These are phyloP conservation scores for Saccharomyces hybrid DNA, from an alignment of 1,139 yeast species.

Conservation along the genomic window DNA sequence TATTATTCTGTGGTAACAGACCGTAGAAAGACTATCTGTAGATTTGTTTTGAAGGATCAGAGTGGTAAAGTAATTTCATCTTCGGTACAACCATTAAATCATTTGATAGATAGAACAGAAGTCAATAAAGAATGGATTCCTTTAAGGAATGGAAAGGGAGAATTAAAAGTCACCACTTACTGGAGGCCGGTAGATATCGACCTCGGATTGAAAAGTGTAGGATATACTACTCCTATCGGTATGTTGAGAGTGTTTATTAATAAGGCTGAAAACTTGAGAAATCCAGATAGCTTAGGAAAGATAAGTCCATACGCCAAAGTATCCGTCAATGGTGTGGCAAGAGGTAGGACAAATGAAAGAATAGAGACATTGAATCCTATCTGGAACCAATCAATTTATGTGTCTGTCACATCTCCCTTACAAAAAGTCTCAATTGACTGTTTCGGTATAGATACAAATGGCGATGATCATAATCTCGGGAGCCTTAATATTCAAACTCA, in stretches of 20 bases:
- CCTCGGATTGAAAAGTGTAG: slow-evolving; percentile 56
- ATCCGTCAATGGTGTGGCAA: slow-evolving; percentile 63
- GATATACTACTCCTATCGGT: slow-evolving; percentile 87
- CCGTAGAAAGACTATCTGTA: slow-evolving; percentile 57
- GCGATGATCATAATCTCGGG: slow-evolving; percentile 79
- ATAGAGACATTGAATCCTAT: slow-evolving; percentile 68
- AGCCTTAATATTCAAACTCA: slow-evolving; percentile 59
- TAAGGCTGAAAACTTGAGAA: slow-evolving; percentile 64
- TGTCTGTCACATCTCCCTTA: slow-evolving; percentile 68
- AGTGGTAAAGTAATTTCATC: slow-evolving; percentile 55
- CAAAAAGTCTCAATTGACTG: slow-evolving; percentile 77
- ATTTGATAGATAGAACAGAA: slow-evolving; percentile 64
- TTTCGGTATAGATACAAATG: slow-evolving; percentile 72
- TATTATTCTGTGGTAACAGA: slow-evolving; percentile 62
- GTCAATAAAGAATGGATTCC: slow-evolving; percentile 74
- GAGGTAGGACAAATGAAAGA: slow-evolving; percentile 63
- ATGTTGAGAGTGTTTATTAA: slow-evolving; percentile 67
- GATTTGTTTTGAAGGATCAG: slow-evolving; percentile 55
- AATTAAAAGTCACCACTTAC: slow-evolving; percentile 53
- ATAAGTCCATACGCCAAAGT: slow-evolving; percentile 85
- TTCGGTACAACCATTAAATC: slow-evolving; percentile 54
- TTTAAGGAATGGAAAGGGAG: slow-evolving; percentile 56
- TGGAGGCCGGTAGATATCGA: slow-evolving; percentile 82
- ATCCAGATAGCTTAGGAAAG: slow-evolving; percentile 77
- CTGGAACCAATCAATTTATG: slow-evolving; percentile 76